Base-by-base conservation (phyloP, 2,329 filamentous ascomycete species). In the Paracorniculantispora psalliotae region DNA sequence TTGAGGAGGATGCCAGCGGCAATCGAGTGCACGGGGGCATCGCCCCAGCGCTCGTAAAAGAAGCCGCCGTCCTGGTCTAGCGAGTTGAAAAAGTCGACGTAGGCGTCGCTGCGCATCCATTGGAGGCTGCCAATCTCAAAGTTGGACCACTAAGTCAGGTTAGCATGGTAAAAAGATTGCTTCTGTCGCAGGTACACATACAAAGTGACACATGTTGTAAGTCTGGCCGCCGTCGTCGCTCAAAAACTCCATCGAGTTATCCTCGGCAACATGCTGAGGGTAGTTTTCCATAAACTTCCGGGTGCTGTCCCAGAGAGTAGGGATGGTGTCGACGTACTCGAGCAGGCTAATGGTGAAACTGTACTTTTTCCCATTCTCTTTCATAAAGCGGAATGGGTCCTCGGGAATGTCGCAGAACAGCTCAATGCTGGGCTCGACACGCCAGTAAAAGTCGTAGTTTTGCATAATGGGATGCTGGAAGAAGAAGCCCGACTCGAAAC, bases 401-500 rank as follows among this genome's bases (percentile, higher is more conserved):
- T 96, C 96, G 75, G 91, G 83, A 69, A 99, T 83, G 71, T 99
- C 94, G 77, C 94, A 99, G 82, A 86, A 97, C 62, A 99, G 88
- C 79, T 97, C 90, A 71, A 99, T 87, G 75, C 90, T 94, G 67
- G 94, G 94, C 81, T 99, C 94, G 15, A 99, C 94, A 66, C 96
- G 91, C 94, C 94, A 99, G 83, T 99, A 99, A 85, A 91, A 99
- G 72, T 99, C 94, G 76, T 96, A 99, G 73, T 97, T 92, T 73
- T 90, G 77, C 90, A 99, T 92, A 66, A 97, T 78, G 30, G 86
- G 84, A 73, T 99, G 94, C 62, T 89, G 91, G 85, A 97, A 99
- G 83, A 99, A 99, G 82, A 99, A 99, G 41, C 94, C 94, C 8
- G 93, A 97, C 77, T 99, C 94, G 72, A 96, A 99, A 64, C 94